Evolutionary conservation across 352 stramenopile species (phyloP), one percentile per base, ranked within the genome.

Genomic region (Phytophthora tubulina): DNA sequence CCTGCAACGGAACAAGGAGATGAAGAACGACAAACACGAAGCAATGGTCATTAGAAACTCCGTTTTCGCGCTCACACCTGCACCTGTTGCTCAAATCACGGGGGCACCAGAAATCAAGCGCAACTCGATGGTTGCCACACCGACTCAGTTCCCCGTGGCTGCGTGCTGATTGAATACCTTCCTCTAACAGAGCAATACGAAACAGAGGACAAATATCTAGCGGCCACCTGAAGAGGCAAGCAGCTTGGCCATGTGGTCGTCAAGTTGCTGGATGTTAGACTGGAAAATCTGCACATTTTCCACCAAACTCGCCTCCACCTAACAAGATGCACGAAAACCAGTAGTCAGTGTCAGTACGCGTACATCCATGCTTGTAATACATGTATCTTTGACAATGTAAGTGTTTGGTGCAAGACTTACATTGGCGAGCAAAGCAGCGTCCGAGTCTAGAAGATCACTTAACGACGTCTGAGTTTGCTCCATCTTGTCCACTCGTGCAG

Each of bases 241-340:
- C 21, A 90, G 52, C 42, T 79, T 80, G 9, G 81, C 60, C 80
- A 96, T 90, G 50, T 86, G 88, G 32, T 86, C 79, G 54, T 96
- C 88, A 27, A 96, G 79, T 54, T 80, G 70, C 75, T 93, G 74
- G 50, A 94, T 86, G 67, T 96, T 96, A 15, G 74, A 69, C 46
- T 94, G 79, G 67, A 96, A 96, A 55, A 93, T 79, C 60, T 88
- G 71, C 32, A 93, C 73, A 74, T 96, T 96, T 36, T 84, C 78
- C 41, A 79, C 76, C 51, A 96, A 79, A 46, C 86, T 94, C 33
- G 80, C 63, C 65, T 96, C 86, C 75, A 96, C 88, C 88, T 96
- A 61, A 17, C 45, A 45, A 41, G 27, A 44, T 17, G 30, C 2
- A 32, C 4, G 15, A 59, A 42, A 36, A 55, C 4, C 49, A 75